Conservation (phyloP, 306 rosid species). For the Comarum palustre region DNA sequence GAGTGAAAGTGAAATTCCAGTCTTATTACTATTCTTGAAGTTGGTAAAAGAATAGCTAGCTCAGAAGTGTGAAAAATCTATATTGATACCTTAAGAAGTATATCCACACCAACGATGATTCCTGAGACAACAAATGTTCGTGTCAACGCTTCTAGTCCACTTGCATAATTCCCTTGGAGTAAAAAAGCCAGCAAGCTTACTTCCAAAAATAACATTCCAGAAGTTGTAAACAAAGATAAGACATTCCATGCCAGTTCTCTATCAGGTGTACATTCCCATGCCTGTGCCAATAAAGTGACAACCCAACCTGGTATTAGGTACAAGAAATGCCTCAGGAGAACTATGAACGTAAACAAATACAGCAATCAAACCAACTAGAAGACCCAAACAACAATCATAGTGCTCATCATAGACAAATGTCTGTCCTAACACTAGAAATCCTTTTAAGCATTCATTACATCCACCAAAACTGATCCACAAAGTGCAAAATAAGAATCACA, state of each 20-base stretch:
- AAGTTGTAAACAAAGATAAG: constrained; percentile 71
- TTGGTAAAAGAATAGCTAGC: not conserved
- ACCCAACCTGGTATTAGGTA: constrained; percentile 23
- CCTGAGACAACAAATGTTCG: constrained; percentile 78
- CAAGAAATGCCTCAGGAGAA: not conserved
- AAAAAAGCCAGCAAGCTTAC: constrained; percentile 96
- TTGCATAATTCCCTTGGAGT: constrained; percentile 75
- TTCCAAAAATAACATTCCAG: constrained; percentile 96
- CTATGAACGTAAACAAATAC: not conserved
- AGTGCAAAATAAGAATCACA: not conserved
- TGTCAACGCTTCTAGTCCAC: constrained; percentile 73
- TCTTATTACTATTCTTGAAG: not conserved
- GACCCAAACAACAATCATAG: not conserved
- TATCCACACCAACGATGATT: constrained; percentile 70
- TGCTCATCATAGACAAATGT: not conserved
- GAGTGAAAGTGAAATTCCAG: not conserved
- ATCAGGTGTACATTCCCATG: constrained; percentile 83
- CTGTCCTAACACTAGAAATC: not conserved
- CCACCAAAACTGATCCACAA: not conserved
- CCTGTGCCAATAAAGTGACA: constrained; percentile 37
- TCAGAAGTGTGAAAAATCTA: not conserved
- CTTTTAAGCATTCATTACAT: not conserved
- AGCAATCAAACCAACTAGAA: not conserved
- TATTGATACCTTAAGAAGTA: constrained; percentile 66
- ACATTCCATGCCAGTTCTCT: constrained; percentile 71